Conservation (phyloP, 2,329 filamentous ascomycete species). For the Arthrobotrys megalospora region DNA sequence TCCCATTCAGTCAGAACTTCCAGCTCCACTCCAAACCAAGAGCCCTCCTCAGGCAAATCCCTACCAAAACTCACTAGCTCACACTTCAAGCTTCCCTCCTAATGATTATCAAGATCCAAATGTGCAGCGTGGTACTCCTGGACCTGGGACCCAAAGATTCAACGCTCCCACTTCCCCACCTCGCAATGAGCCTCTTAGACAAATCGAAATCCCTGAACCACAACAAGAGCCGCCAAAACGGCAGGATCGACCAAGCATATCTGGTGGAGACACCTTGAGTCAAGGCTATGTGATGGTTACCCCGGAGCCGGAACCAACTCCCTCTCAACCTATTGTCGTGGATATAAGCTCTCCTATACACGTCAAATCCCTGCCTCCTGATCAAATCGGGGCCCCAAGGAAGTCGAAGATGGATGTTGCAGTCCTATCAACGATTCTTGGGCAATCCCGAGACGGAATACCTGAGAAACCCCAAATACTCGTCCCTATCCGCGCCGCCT, state of each 20-base stretch:
- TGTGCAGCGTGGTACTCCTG: slow-evolving; percentile 22
- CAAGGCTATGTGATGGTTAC: slow-evolving; percentile 57
- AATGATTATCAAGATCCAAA: slow-evolving; percentile 35
- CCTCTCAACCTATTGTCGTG: slow-evolving; percentile 15
- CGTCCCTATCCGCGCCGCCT: slow-evolving; percentile 36
- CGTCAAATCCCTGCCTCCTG: slow-evolving; percentile 39
- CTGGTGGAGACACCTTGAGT: slow-evolving; percentile 37
- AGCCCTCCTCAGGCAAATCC: slow-evolving; percentile 38
- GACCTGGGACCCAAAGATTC: slow-evolving; percentile 21
- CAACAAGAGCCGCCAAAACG: slow-evolving; percentile 33
- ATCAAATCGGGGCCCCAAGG: slow-evolving; percentile 25
- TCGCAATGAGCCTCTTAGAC: slow-evolving; percentile 39
- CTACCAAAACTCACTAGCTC: slow-evolving; percentile 23
- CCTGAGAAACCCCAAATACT: slow-evolving; percentile 49
- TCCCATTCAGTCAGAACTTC: slow-evolving; percentile 20
- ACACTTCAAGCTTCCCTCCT: slow-evolving; percentile 36
- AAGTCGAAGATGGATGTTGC: slow-evolving; percentile 46
- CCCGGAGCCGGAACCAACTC: slow-evolving; percentile 39
- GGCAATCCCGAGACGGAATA: slow-evolving; percentile 37
- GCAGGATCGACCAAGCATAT: slow-evolving; percentile 30
- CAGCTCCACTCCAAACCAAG: slow-evolving; percentile 17
- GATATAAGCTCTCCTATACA: slow-evolving; percentile 51
- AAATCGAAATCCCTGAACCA: slow-evolving; percentile 45
- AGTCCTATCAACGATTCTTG: slow-evolving; percentile 50
- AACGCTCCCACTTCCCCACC: slow-evolving; percentile 42